phyloP scores from a whole-genome alignment of 2,329 filamentous ascomycete genomes.

The Cordyceps cicadae region DNA sequence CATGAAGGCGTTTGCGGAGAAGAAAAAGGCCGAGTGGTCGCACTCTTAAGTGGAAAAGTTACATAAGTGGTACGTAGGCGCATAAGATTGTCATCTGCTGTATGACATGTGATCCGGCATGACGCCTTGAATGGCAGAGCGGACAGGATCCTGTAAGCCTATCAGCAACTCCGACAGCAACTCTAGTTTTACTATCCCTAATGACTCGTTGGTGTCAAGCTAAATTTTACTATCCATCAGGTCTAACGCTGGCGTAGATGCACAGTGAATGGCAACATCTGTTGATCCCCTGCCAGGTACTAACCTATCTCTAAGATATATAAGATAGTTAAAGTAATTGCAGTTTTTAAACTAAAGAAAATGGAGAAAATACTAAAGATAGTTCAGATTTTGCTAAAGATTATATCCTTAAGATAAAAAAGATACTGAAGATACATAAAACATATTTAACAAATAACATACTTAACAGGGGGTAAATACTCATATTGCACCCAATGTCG shows the following conservation, averaged over 20 bases:
- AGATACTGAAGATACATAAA: too few species aligned
- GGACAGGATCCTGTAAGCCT: background rate
- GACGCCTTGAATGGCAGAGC: background rate
- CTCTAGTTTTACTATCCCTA: background rate
- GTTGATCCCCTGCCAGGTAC: too few species aligned
- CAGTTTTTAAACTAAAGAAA: too few species aligned
- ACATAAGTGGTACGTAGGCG: constrained; percentile 3
- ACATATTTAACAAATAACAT: too few species aligned
- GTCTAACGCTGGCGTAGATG: background rate
- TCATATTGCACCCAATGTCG: background rate
- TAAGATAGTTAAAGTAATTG: too few species aligned
- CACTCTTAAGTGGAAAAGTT: constrained; percentile 49
- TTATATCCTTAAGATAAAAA: too few species aligned
- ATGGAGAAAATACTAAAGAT: too few species aligned
- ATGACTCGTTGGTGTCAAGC: background rate
- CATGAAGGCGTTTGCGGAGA: constrained; percentile 91
- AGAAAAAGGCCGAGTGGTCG: constrained; percentile 87
- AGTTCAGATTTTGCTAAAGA: too few species aligned
- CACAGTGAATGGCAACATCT: too few species aligned
- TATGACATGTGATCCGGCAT: constrained; percentile 2
- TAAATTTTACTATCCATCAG: background rate
- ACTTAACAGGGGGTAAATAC: too few species aligned
- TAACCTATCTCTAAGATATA: too few species aligned
- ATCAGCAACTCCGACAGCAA: background rate
- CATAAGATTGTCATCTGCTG: background rate